phyloP scores from a whole-genome alignment of 2,329 filamentous ascomycete genomes.

The Pseudocercospora cruenta region DNA sequence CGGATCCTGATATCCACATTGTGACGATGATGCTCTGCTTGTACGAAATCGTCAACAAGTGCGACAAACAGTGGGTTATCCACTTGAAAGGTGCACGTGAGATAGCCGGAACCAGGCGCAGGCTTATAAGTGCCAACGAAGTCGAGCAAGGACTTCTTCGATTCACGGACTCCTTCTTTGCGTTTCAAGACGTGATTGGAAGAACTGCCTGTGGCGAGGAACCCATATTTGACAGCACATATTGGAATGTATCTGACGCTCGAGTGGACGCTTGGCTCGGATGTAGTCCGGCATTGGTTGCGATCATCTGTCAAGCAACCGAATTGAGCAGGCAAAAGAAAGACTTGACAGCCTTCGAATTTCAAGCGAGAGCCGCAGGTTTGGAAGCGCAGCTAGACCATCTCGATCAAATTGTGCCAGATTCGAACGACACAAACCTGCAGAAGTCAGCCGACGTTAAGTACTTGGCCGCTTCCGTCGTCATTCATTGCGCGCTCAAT shows the following conservation, averaged over 20 bases:
- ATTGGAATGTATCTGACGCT: not conserved
- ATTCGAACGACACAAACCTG: not conserved
- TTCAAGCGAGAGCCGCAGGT: not conserved
- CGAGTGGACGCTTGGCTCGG: slow-evolving; percentile 5
- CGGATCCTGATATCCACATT: slow-evolving; percentile 6
- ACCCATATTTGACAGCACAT: slow-evolving; percentile 5
- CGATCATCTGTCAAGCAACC: not conserved
- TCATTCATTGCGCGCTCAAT: slow-evolving; percentile 2
- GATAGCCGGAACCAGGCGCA: slow-evolving; percentile 4
- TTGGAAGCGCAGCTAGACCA: slow-evolving; percentile 3
- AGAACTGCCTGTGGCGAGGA: slow-evolving; percentile 6
- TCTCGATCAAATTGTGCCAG: not conserved
- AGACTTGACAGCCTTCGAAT: not conserved
- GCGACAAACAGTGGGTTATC: slow-evolving; percentile 7
- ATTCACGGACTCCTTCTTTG: slow-evolving; percentile 10
- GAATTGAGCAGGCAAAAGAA: not conserved
- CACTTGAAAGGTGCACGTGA: slow-evolving; percentile 7
- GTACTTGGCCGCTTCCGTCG: not conserved
- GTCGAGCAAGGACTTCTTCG: not conserved
- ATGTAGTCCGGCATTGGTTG: slow-evolving; percentile 2
- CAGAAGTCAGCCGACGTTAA: not conserved
- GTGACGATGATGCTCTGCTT: slow-evolving; percentile 10
- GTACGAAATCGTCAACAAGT: slow-evolving; percentile 10
- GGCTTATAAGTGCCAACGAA: not conserved
- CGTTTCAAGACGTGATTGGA: slow-evolving; percentile 3